Conservation (phyloP, 495 filamentous ascomycete genomes). For the Penicillium subrubescens region DNA sequence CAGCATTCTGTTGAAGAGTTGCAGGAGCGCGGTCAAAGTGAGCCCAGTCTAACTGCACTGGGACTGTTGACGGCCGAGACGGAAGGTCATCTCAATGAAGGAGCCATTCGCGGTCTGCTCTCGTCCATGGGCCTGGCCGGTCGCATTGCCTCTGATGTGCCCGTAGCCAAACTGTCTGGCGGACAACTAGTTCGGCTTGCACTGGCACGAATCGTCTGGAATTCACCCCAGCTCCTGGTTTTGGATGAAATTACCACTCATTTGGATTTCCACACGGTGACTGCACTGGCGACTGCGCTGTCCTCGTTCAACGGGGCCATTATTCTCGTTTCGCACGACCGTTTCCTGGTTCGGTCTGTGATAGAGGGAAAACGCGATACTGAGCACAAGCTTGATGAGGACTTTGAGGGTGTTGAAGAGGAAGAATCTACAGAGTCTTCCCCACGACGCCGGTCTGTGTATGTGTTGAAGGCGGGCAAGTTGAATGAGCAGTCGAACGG, state of each 20-base stretch:
- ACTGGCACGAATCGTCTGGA: conserved; percentile 67
- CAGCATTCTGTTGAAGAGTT: conserved; percentile 74
- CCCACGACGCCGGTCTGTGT: conserved; percentile 58
- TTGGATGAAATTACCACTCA: conserved; percentile 88
- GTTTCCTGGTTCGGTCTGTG: conserved; percentile 70
- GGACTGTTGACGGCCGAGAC: conserved; percentile 53
- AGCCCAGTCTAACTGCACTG: conserved; percentile 62
- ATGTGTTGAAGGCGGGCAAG: conserved; percentile 57
- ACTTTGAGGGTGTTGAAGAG: conserved; percentile 53
- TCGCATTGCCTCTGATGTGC: conserved; percentile 66
- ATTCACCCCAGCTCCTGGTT: conserved; percentile 69
- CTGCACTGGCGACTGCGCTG: conserved; percentile 65
- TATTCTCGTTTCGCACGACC: conserved; percentile 73
- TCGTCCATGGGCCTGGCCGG: conserved; percentile 67
- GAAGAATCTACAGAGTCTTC: conserved; percentile 48
- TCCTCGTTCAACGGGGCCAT: conserved; percentile 69
- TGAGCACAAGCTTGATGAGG: conserved; percentile 46
- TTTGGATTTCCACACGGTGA: conserved; percentile 76
- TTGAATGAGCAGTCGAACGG: conserved; percentile 59
- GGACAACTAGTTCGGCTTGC: conserved; percentile 80
- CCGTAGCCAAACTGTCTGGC: conserved; percentile 67
- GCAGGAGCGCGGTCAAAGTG: conserved; percentile 45
- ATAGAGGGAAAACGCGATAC: conserved; percentile 61
- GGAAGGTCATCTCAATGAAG: conserved; percentile 56
- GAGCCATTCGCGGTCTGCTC: conserved; percentile 61